Conservation (phyloP, 1,139 yeast genomes). For the Wickerhamiella infanticola region DNA sequence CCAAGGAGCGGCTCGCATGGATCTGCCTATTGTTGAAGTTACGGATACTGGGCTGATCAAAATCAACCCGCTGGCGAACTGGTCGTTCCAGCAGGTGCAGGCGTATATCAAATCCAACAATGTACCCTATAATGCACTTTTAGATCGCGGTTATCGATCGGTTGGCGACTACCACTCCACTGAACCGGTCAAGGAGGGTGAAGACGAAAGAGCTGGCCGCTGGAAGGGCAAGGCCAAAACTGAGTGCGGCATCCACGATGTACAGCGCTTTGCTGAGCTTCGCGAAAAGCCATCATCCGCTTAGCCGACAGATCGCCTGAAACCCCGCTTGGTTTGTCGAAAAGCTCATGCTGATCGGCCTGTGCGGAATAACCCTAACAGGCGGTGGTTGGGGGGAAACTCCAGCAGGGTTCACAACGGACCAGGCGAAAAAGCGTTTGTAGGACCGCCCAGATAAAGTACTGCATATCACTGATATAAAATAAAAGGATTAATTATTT, state of each 20-base stretch:
- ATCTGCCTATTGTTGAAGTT: conserved; percentile 61
- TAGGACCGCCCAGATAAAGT: too few species aligned
- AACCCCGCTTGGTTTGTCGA: too few species aligned
- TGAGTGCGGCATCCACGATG: conserved; percentile 89
- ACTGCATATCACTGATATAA: too few species aligned
- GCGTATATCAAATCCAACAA: conserved; percentile 47
- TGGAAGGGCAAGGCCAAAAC: conserved; percentile 92
- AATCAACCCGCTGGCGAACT: conserved; percentile 76
- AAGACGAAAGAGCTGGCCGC: conserved; percentile 89
- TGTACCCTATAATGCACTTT: conserved; percentile 74
- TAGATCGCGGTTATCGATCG: conserved; percentile 79
- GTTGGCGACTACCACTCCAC: conserved; percentile 97
- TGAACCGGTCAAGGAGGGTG: conserved; percentile 74
- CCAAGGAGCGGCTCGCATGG: conserved; percentile 74
- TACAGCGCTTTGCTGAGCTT: conserved; percentile 48
- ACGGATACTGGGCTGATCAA: conserved; percentile 54
- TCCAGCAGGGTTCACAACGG: too few species aligned
- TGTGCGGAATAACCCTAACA: too few species aligned
- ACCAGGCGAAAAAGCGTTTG: too few species aligned
- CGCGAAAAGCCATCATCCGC: neutral
- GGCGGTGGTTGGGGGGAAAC: too few species aligned
- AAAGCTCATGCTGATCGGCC: too few species aligned
- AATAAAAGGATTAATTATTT: too few species aligned
- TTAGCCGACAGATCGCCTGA: too few species aligned
- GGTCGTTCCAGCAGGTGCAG: conserved; percentile 65